Base-by-base conservation (phyloP, 2,329 filamentous ascomycete species). In the Talaromyces sp. region DNA sequence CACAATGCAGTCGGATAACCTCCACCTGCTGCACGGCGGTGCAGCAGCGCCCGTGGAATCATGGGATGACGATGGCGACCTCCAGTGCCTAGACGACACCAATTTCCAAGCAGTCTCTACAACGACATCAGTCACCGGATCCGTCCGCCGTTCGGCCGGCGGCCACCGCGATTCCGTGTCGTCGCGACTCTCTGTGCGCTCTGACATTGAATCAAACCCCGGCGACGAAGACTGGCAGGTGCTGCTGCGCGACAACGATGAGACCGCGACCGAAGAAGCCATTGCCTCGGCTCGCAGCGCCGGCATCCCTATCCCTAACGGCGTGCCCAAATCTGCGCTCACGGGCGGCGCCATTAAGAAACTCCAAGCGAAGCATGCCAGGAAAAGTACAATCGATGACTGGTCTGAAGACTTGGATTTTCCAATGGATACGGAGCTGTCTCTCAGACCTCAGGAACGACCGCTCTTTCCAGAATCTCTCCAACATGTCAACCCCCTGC, bases 261-360 rank as follows among this genome's bases (percentile, higher is more conserved):
- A 96, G 69, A 84, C 86, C 65, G 91, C 91, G 1, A 96, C 90
- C 9, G 79, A 88, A 68, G 90, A 96, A 72, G 93, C 95, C 63
- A 94, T 99, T 69, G 86, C 90, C 28, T 90, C 92, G 6, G 94
- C 93, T 36, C 90, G 92, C 70, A 88, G 87, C 73, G 93, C 92
- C 30, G 95, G 95, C 67, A 96, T 99, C 66, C 94, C 95, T 6
- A 86, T 98, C 61, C 95, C 95, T 31, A 82, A 86, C 57, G 93
- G 93, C 72, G 87, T 98, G 34, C 92, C 94, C 1, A 87, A 90
- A 33, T 96, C 94, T 23, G 95, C 95, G 33, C 81, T 99, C 50
- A 85, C 95, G 73, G 94, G 94, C 59, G 95, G 95, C 58, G 94
- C 92, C 9, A 98, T 98, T 72, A 96, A 96, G 79, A 85, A 93